A percentile compares a stretch with the other conserved stretches of the same genome.
Conservation (phyloP, 2,329 filamentous ascomycete species). For the Cordyceps fumosorosea region DNA sequence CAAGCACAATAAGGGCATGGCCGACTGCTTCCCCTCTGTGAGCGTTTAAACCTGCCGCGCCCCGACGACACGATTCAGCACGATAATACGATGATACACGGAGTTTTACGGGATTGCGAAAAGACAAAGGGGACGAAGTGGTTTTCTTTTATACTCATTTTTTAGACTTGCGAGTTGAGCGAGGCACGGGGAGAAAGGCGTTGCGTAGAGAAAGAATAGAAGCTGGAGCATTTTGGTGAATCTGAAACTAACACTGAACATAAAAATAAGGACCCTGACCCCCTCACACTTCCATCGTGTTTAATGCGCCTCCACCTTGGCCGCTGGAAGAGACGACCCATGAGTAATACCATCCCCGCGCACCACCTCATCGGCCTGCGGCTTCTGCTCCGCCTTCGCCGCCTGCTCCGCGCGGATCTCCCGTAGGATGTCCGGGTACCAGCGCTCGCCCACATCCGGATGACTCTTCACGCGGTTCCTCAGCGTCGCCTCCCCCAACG, state of each 20-base stretch:
- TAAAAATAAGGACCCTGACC: not conserved
- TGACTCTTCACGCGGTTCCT: slow-evolving; percentile 82
- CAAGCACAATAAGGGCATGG: slow-evolving; percentile 67
- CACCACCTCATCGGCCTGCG: not conserved
- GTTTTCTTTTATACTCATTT: not conserved
- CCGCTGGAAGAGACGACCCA: slow-evolving; percentile 10
- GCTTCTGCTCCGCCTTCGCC: slow-evolving; percentile 14
- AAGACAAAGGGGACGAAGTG: not conserved
- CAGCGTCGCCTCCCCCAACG: slow-evolving; percentile 75
- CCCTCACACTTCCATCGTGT: not conserved
- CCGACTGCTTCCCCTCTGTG: slow-evolving; percentile 60
- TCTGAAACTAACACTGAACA: not conserved
- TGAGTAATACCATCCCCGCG: slow-evolving; percentile 14
- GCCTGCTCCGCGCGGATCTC: slow-evolving; percentile 54
- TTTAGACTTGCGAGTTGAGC: slow-evolving; percentile 1
- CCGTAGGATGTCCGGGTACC: slow-evolving; percentile 60
- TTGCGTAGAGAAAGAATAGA: slow-evolving; percentile 2
- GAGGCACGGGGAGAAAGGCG: slow-evolving; percentile 7
- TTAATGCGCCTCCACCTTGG: slow-evolving; percentile 28
- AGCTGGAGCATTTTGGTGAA: not conserved
- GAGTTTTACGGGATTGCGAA: slow-evolving; percentile 1
- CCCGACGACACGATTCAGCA: not conserved
- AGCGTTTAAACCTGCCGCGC: slow-evolving; percentile 22
- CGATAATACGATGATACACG: slow-evolving; percentile 7
- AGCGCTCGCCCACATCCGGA: slow-evolving; percentile 77